Evolutionary conservation across 1,284 basidiomycete species (phyloP).

Genomic region (Austroboletus rostrupii): DNA sequence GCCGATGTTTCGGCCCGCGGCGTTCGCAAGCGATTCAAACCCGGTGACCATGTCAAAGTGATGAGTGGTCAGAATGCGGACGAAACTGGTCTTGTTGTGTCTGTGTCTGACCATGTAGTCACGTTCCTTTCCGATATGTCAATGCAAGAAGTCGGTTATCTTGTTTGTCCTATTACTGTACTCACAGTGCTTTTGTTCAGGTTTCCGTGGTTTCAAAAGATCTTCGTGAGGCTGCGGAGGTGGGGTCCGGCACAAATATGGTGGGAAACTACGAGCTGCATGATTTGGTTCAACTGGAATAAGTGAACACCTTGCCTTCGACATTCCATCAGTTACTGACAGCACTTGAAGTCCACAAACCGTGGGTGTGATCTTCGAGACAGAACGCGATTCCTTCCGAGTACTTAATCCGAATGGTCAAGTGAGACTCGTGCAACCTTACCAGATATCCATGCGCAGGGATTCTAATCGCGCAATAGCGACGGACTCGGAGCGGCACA

Average conservation of each 20-base stretch:
- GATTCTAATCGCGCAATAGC: conserved; percentile 85
- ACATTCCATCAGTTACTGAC: conserved; percentile 9
- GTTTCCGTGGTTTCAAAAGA: conserved; percentile 98
- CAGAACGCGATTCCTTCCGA: conserved; percentile 92
- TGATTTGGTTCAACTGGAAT: conserved; percentile 96
- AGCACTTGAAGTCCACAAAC: conserved; percentile 68
- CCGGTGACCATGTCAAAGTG: conserved; percentile 98
- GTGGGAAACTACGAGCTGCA: conserved; percentile 94
- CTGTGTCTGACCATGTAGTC: conserved; percentile 86
- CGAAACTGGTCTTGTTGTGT: conserved; percentile 94
- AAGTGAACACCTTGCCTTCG: conserved; percentile 27
- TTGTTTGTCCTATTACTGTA: neutral
- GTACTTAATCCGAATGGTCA: conserved; percentile 94
- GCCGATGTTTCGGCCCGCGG: conserved; percentile 86
- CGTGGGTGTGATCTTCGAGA: conserved; percentile 96
- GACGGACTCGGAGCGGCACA: conserved; percentile 85
- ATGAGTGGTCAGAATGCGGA: conserved; percentile 93
- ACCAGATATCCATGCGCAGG: conserved; percentile 90
- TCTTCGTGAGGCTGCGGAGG: conserved; percentile 94
- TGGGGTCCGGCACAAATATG: conserved; percentile 84
- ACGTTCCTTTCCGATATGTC: conserved; percentile 98
- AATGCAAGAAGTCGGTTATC: conserved; percentile 74
- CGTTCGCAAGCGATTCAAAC: conserved; percentile 92
- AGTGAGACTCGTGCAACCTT: conserved; percentile 85
- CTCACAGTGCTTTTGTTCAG: conserved; percentile 35